Base-by-base conservation (phyloP, 2,329 filamentous ascomycete species). In the Exserohilum turcica region DNA sequence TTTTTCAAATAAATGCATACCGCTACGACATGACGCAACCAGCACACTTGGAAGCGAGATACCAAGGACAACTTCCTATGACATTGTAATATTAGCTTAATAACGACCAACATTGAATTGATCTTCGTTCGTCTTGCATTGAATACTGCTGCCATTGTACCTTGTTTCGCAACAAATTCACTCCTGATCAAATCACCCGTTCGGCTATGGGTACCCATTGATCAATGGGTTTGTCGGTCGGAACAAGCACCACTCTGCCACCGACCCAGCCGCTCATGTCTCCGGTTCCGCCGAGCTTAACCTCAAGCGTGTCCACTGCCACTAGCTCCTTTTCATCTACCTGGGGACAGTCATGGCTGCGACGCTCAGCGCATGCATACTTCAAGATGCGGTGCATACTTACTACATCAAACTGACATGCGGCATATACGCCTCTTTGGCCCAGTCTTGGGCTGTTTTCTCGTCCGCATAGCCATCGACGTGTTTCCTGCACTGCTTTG, bases 1-100 rank as follows among this genome's bases (percentile, higher is more conserved):
- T 83, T 84, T 58, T 80, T 83, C 78, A 70, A 78, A 45, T 83
- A 78, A 61, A 60, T 59, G 62, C 48, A 70, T 13, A 76, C 32
- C 10, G 55, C 43, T 43, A 69, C 65, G 28, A 21, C 43, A 68
- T 64, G n/a, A 29, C 29, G 29, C 43, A 29, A 48, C 35, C 38
- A 48, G n/a, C 21, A 48, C 27, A 19, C 42, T 12, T 33, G 48
- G 15, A 54, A 37, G 47, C 47, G 31, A 51, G 36, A 49, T 54
- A 54, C 52, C 52, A 54, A 27, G 42, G 52, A 54, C 18, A 19
- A 12, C 21, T 27, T 51, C 52, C 36, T 54, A 51, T 46, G 52
- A 54, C 24, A 36, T 45, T 54, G 52, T 54, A 54, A 45, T 51
- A 54, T 36, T 54, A 54, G 47, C 36, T 43, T 51, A 54, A 36